A percentile compares a stretch with the other conserved stretches of the same genome.
These are phyloP conservation scores for Saccharomyces uvarum DNA, from an alignment of 1,139 yeast species.

Conservation along the genomic window DNA sequence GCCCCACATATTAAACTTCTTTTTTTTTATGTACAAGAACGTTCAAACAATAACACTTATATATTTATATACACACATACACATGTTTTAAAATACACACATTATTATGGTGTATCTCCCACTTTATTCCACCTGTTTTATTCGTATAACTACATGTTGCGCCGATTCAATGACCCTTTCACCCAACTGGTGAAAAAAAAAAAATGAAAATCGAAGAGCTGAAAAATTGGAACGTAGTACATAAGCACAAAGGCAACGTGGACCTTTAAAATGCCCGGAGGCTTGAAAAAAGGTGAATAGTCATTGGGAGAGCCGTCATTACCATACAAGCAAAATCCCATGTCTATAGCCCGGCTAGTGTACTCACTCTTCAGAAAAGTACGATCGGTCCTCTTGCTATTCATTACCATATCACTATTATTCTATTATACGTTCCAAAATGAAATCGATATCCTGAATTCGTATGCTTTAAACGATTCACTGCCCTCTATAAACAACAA, in stretches of 20 bases:
- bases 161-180: neutral
- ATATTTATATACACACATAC: neutral
- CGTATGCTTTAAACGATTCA: constrained; percentile 30
- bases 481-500: constrained; percentile 25
- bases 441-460: constrained; percentile 31
- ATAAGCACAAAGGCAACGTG: neutral
- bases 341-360: neutral
- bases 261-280: neutral
- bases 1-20: constrained; percentile 1
- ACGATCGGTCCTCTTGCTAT: constrained; percentile 24
- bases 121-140: neutral
- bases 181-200: neutral
- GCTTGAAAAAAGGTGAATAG: neutral
- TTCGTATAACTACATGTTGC: neutral
- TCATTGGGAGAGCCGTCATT: neutral
- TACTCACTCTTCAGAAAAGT: constrained; percentile 12
- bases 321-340: neutral
- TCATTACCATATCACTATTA: constrained; percentile 25
- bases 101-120: neutral
- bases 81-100: neutral
- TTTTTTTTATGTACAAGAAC: neutral
- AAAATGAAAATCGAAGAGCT: neutral
- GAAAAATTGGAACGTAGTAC: neutral
- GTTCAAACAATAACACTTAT: neutral
- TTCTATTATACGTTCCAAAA: constrained; percentile 32